Evolutionary conservation across 208 protist species (phyloP).

Genomic region (Herpetomonas tarakana): DNA sequence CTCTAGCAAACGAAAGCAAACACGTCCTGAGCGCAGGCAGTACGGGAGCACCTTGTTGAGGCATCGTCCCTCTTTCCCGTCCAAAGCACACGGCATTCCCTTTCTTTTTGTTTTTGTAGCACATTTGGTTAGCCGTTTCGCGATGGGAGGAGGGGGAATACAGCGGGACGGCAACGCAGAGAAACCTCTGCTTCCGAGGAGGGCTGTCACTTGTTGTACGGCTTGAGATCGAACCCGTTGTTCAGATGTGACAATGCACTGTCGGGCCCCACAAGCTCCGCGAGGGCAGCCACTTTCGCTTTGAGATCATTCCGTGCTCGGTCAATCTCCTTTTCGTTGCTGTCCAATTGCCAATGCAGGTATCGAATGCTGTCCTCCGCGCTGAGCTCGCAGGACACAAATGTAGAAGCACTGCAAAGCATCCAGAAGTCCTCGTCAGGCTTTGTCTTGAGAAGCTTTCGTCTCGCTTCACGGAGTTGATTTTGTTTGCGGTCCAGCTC

Average conservation of each 20-base stretch:
- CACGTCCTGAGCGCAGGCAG: too few relatives aligned
- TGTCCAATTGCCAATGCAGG: conserved; percentile 54
- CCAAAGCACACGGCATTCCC: too few relatives aligned
- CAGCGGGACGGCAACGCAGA: too few relatives aligned
- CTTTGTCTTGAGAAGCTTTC: conserved; percentile 34
- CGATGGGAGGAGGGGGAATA: not conserved
- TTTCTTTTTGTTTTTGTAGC: conserved; percentile 1
- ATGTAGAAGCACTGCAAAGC: conserved; percentile 72
- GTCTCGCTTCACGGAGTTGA: conserved; percentile 72
- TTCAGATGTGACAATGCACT: conserved; percentile 61
- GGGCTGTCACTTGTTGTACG: conserved; percentile 11
- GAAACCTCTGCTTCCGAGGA: not conserved
- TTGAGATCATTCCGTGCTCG: conserved; percentile 64
- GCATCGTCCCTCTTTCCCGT: too few relatives aligned
- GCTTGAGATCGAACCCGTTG: conserved; percentile 69
- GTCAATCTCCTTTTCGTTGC: conserved; percentile 62
- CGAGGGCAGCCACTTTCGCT: conserved; percentile 68
- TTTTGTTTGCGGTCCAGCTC: conserved; percentile 78
- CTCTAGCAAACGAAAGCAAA: too few relatives aligned
- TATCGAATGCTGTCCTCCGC: conserved; percentile 46
- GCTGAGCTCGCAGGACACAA: conserved; percentile 70
- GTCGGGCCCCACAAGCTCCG: conserved; percentile 76
- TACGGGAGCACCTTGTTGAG: too few relatives aligned
- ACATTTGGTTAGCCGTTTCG: not conserved
- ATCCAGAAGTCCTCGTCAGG: conserved; percentile 65